phyloP scores from a whole-genome alignment of 2,329 filamentous ascomycete genomes.

The Chlorencoelia australis region DNA sequence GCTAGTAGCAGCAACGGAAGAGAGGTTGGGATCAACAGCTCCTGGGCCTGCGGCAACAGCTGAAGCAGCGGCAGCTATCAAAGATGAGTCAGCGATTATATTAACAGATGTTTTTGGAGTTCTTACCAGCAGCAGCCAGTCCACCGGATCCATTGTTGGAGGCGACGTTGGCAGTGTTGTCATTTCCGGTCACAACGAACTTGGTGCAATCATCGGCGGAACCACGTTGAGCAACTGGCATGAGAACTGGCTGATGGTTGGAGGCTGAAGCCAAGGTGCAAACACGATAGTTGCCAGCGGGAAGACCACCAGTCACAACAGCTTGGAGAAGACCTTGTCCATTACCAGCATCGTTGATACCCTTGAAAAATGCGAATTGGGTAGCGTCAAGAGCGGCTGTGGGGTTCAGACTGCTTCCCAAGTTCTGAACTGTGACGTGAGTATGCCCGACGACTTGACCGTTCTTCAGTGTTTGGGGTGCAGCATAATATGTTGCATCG shows the following conservation, averaged over 20 bases:
- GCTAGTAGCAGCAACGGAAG: slow-evolving; percentile 28
- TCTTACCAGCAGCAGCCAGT: slow-evolving; percentile 11
- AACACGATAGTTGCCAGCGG: slow-evolving; percentile 34
- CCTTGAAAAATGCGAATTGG: slow-evolving; percentile 33
- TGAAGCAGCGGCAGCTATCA: slow-evolving; percentile 12
- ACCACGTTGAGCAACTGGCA: slow-evolving; percentile 36
- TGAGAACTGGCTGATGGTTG: slow-evolving; percentile 35
- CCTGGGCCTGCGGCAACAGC: slow-evolving; percentile 26
- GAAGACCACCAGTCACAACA: slow-evolving; percentile 31
- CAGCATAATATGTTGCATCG: slow-evolving; percentile 29
- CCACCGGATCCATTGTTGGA: slow-evolving; percentile 14
- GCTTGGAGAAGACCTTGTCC: slow-evolving; percentile 30
- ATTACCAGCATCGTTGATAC: slow-evolving; percentile 32
- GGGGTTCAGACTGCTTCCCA: slow-evolving; percentile 27
- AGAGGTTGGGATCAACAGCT: slow-evolving; percentile 28
- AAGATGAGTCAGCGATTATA: not conserved
- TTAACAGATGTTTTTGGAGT: slow-evolving; percentile 26
- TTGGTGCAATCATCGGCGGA: slow-evolving; percentile 36
- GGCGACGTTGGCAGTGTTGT: slow-evolving; percentile 13
- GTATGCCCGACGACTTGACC: slow-evolving; percentile 31
- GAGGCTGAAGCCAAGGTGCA: slow-evolving; percentile 34
- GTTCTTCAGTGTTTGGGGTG: slow-evolving; percentile 27
- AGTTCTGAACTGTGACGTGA: slow-evolving; percentile 31
- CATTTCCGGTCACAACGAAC: slow-evolving; percentile 29
- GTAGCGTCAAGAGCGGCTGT: slow-evolving; percentile 24